Conservation (phyloP, 2,329 filamentous ascomycete genomes). For the Huntiella decipiens region DNA sequence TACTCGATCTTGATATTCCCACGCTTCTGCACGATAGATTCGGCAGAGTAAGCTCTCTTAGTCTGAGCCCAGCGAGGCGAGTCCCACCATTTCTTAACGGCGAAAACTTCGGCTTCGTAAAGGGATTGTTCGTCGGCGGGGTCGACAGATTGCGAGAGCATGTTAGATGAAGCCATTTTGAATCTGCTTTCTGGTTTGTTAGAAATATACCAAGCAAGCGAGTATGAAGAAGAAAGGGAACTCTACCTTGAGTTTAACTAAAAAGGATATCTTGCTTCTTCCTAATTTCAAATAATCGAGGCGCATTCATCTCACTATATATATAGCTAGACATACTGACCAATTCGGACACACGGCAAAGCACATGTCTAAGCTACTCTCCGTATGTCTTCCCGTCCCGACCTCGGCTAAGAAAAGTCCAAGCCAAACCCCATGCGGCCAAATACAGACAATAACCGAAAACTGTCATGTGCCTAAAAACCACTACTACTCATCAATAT, state of each 20-base stretch:
- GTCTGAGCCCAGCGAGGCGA: constrained; percentile 86
- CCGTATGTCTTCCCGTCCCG: too few species aligned
- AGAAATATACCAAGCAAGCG: too few species aligned
- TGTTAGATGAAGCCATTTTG: constrained; percentile 41
- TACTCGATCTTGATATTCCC: constrained; percentile 83
- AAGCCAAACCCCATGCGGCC: too few species aligned
- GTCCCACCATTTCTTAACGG: constrained; percentile 86
- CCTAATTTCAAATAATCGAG: too few species aligned
- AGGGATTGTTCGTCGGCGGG: constrained; percentile 40
- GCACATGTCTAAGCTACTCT: too few species aligned
- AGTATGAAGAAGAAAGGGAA: background rate
- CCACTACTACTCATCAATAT: background rate
- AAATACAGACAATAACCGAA: background rate
- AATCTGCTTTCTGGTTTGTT: too few species aligned
- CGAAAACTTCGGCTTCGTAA: constrained; percentile 68
- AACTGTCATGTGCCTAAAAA: background rate
- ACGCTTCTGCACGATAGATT: constrained; percentile 91
- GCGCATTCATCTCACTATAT: background rate
- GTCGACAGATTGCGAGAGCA: constrained; percentile 38
- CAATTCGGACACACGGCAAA: too few species aligned
- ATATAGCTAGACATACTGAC: background rate
- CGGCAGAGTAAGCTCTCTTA: constrained; percentile 80
- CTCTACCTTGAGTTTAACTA: background rate
- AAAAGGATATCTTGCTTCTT: too few species aligned
- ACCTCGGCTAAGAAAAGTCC: too few species aligned